A percentile compares a stretch with the other conserved stretches of the same genome.
These are phyloP conservation scores for Saturnispora halmiae DNA, from an alignment of 805 yeast genomes.

Conservation along the genomic window DNA sequence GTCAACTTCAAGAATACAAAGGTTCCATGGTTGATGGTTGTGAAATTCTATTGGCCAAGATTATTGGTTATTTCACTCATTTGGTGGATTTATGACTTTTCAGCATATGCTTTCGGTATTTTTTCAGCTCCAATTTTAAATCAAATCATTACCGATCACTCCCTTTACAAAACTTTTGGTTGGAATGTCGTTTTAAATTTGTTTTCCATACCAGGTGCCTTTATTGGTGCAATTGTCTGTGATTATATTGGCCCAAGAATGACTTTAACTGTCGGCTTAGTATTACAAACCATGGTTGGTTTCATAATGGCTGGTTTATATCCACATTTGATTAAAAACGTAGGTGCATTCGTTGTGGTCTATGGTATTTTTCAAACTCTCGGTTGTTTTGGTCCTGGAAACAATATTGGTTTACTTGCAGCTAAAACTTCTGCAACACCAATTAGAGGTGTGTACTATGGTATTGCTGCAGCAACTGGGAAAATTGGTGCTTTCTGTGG, in stretches of 20 bases:
- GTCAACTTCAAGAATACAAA: conserved; percentile 62
- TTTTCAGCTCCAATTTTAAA: conserved; percentile 67
- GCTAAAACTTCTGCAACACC: conserved; percentile 82
- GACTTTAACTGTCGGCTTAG: conserved; percentile 61
- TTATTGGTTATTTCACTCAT: conserved; percentile 58
- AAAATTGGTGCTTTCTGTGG: conserved; percentile 92
- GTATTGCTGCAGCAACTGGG: conserved; percentile 85
- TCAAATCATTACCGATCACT: conserved; percentile 46
- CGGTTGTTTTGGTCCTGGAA: conserved; percentile 95
- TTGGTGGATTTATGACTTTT: conserved; percentile 90
- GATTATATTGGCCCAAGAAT: conserved; percentile 89
- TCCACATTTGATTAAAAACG: conserved; percentile 42
- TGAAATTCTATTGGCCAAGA: conserved; percentile 83
- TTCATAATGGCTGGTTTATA: conserved; percentile 73
- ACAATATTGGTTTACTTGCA: conserved; percentile 80
- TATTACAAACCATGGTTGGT: conserved; percentile 69
- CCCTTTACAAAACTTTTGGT: conserved; percentile 70
- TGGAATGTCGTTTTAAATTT: conserved; percentile 87
- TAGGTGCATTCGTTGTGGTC: conserved; percentile 75
- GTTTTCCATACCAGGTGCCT: conserved; percentile 85
- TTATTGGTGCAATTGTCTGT: conserved; percentile 75
- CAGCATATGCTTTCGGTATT: conserved; percentile 79
- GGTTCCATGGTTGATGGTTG: conserved; percentile 57
- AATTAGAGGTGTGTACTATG: conserved; percentile 84
- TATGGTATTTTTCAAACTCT: conserved; percentile 81